Conservation (phyloP, 2,329 filamentous ascomycete genomes). For the Thermothelomyces thermophilus region DNA sequence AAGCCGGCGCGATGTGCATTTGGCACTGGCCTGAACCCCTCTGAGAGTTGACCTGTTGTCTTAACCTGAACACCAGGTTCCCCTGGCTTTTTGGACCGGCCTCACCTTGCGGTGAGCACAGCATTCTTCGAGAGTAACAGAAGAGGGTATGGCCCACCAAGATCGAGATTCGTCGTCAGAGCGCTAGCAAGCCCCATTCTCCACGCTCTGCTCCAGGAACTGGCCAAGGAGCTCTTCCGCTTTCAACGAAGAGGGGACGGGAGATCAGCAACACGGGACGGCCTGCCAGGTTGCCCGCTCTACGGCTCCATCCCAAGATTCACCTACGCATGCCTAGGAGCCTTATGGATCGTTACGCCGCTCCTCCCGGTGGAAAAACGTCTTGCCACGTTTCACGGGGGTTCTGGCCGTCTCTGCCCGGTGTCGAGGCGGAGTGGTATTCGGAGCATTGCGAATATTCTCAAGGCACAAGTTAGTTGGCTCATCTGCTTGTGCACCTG, state of each 20-base stretch:
- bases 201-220: too few species aligned
- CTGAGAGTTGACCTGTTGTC: too few species aligned
- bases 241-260: too few species aligned
- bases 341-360: not conserved
- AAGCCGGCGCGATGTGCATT: too few species aligned
- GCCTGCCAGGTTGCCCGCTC: not conserved
- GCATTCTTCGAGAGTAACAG: not conserved
- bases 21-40: too few species aligned
- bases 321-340: not conserved
- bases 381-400: not conserved
- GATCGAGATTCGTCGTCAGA: not conserved
- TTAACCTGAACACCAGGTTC: too few species aligned
- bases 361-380: not conserved
- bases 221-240: too few species aligned
- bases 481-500: constrained; percentile 2
- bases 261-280: too few species aligned
- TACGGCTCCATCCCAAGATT: not conserved
- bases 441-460: not conserved
- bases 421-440: not conserved
- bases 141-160: not conserved
- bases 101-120: not conserved
- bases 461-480: not conserved
- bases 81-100: not conserved
- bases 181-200: not conserved
- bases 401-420: not conserved